These are phyloP conservation scores for Tetraselmis striata DNA, from an alignment of 139 green algal genomes.

Conservation along the genomic window DNA sequence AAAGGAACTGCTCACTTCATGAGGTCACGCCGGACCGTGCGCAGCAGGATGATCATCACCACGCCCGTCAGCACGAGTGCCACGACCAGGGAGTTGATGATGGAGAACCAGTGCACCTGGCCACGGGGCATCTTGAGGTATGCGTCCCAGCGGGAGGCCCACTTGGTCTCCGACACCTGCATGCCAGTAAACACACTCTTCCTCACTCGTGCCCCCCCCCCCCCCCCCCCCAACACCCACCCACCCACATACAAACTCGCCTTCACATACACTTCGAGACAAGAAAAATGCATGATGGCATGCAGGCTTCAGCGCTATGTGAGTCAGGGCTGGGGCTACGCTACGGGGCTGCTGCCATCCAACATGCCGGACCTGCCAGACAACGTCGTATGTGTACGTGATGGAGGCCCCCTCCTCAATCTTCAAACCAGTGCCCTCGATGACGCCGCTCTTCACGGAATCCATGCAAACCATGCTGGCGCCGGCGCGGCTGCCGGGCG, in stretches of 20 bases:
- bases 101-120: slow-evolving; percentile 92
- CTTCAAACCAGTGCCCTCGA: background rate
- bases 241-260: no score
- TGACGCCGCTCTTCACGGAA: background rate
- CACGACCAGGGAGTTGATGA: slow-evolving; percentile 92
- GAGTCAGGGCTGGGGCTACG: no score
- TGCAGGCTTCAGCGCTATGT: no score
- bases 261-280: no score
- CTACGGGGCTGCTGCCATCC: no score
- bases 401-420: background rate
- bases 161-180: slow-evolving; percentile 55
- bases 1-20: background rate
- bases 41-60: slow-evolving; percentile 77
- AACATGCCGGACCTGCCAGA: slow-evolving; percentile 71
- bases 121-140: slow-evolving; percentile 92
- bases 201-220: no score
- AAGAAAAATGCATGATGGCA: no score
- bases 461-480: background rate
- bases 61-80: slow-evolving; percentile 88
- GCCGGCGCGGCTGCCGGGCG: background rate
- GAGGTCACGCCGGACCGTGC: background rate
- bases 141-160: slow-evolving; percentile 88
- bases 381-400: slow-evolving; percentile 86
- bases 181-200: no score
- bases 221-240: no score